phyloP scores from a whole-genome alignment of 257 asterid genomes.

The Agastache rugosa region DNA sequence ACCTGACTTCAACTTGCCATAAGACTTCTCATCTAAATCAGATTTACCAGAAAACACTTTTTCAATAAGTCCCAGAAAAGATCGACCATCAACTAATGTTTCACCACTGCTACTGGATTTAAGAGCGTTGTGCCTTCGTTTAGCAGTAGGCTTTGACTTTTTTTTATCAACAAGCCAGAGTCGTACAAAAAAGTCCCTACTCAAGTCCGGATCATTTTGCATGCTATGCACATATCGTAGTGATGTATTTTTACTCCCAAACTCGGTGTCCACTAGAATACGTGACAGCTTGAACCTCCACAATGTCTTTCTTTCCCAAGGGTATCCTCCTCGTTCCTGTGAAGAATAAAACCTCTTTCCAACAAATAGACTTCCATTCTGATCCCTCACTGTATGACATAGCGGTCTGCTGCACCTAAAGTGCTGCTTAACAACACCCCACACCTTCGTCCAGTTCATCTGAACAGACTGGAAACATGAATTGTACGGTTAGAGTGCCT shows the following conservation, averaged over 20 bases:
- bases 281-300: slow-evolving; percentile 48
- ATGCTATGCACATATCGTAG: slow-evolving; percentile 45
- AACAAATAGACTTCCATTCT: slow-evolving; percentile 36
- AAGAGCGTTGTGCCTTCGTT: slow-evolving; percentile 43
- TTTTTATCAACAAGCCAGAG: slow-evolving; percentile 77
- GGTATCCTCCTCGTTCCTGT: slow-evolving; percentile 44
- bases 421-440: slow-evolving; percentile 44
- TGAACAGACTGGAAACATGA: slow-evolving; percentile 40
- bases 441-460: slow-evolving; percentile 64
- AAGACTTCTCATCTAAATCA: slow-evolving; percentile 43
- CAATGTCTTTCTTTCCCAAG: slow-evolving; percentile 37
- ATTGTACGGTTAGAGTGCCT: slow-evolving; percentile 28
- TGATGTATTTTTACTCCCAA: slow-evolving; percentile 41
- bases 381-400: slow-evolving; percentile 40
- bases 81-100: slow-evolving; percentile 36
- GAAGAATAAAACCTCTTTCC: slow-evolving; percentile 39
- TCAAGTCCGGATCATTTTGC: slow-evolving; percentile 60
- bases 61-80: slow-evolving; percentile 41
- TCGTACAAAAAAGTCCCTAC: slow-evolving; percentile 71
- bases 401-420: slow-evolving; percentile 41
- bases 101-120: slow-evolving; percentile 37
- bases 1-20: slow-evolving; percentile 48
- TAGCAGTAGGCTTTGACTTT: slow-evolving; percentile 42
- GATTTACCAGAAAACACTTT: slow-evolving; percentile 56
- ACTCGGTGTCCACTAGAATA: slow-evolving; percentile 34